These are phyloP conservation scores for Cryphonectria japonica DNA, from an alignment of 2,329 filamentous ascomycete species.

Conservation along the genomic window DNA sequence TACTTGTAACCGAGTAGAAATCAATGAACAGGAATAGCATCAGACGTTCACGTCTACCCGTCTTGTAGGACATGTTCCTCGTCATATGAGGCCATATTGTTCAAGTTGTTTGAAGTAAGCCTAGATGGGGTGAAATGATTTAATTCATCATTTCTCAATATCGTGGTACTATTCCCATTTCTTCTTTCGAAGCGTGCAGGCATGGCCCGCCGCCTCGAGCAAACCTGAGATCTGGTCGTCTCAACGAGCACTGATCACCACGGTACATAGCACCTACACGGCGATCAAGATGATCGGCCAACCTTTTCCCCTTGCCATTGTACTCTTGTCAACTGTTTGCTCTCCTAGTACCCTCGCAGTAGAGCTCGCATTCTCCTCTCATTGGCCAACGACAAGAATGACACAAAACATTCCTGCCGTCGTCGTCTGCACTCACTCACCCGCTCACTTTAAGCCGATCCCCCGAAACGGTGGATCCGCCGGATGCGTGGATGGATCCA, in stretches of 20 bases:
- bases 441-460: neutral
- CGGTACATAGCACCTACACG: neutral
- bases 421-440: neutral
- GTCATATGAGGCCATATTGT: neutral
- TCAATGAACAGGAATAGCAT: neutral
- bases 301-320: neutral
- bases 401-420: neutral
- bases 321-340: neutral
- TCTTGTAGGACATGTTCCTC: neutral
- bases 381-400: conserved; percentile 9
- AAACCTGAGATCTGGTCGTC: neutral
- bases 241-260: neutral
- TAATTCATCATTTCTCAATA: neutral
- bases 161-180: neutral
- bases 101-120: too few relatives aligned
- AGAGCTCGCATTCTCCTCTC: neutral
- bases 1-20: neutral
- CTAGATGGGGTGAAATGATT: neutral
- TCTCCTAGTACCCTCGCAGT: neutral
- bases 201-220: neutral
- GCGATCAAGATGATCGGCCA: neutral
- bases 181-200: neutral
- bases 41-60: neutral
- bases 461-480: neutral
- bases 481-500: conserved; percentile 2